Percentiles rank a stretch among this genome's conserved stretches.
These are phyloP conservation scores for Penicillium diatomitis DNA, from an alignment of 495 filamentous ascomycete genomes.

Conservation along the genomic window DNA sequence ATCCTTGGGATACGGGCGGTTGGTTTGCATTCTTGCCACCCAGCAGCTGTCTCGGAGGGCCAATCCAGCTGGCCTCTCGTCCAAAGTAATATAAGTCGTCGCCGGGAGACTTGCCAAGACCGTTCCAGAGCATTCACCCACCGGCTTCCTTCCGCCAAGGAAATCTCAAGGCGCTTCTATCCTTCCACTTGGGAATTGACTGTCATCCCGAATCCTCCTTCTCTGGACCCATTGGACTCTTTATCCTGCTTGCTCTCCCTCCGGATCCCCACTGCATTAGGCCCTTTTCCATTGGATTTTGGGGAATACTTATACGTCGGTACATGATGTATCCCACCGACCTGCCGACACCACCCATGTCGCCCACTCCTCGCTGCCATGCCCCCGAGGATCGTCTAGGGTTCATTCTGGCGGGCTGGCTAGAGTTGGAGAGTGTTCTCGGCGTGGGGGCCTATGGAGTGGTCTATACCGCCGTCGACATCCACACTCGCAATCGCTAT, in stretches of 20 bases:
- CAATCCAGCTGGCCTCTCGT: too few relatives aligned
- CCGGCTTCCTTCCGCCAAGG: too few relatives aligned
- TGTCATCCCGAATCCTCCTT: background rate
- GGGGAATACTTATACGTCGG: conserved; percentile 5
- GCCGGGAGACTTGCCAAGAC: too few relatives aligned
- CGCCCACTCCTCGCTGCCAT: conserved; percentile 42
- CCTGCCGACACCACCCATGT: conserved; percentile 54
- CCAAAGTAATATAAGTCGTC: too few relatives aligned
- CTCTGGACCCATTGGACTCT: background rate
- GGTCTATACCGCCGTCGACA: conserved; percentile 88
- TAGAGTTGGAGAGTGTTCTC: conserved; percentile 76
- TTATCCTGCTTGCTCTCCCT: background rate
- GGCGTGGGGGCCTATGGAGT: conserved; percentile 95
- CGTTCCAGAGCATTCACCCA: too few relatives aligned
- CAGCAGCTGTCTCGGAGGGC: too few relatives aligned
- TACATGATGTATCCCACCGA: conserved; percentile 39
- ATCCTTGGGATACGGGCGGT: too few relatives aligned
- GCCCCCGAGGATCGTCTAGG: conserved; percentile 81
- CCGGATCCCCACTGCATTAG: background rate
- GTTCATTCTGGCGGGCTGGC: conserved; percentile 68
- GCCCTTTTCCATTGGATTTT: background rate
- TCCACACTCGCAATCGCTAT: conserved; percentile 71
- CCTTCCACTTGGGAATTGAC: too few relatives aligned
- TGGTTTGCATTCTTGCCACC: too few relatives aligned
- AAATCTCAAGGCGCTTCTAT: too few relatives aligned